These are phyloP conservation scores for Wickerhamiella musiphila DNA, from an alignment of 805 yeast genomes.

Conservation along the genomic window DNA sequence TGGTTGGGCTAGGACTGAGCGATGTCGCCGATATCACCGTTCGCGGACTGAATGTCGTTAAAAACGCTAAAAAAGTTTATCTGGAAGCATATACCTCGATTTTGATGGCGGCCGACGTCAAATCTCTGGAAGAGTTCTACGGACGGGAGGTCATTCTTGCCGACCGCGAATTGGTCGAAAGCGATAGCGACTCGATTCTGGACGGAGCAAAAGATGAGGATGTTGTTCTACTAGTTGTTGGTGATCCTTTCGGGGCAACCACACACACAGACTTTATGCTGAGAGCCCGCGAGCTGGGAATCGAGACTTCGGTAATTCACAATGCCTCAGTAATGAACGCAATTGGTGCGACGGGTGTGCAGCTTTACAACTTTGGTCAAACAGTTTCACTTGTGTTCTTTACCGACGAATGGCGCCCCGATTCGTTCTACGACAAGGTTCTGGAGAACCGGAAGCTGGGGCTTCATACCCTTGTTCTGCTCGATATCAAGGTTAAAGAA, in stretches of 20 bases:
- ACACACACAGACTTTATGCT: slow-evolving; percentile 90
- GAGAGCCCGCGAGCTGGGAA: slow-evolving; percentile 72
- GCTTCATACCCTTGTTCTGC: slow-evolving; percentile 68
- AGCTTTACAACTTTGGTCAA: slow-evolving; percentile 88
- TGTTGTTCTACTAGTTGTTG: slow-evolving; percentile 88
- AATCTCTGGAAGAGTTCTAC: slow-evolving; percentile 60
- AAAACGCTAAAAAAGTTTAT: slow-evolving; percentile 74
- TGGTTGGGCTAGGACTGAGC: slow-evolving; percentile 83
- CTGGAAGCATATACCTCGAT: slow-evolving; percentile 92
- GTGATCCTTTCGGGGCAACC: slow-evolving; percentile 96
- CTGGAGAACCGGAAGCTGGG: slow-evolving; percentile 84
- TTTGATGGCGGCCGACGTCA: slow-evolving; percentile 76
- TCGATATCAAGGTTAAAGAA: slow-evolving; percentile 93
- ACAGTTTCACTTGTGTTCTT: slow-evolving; percentile 93
- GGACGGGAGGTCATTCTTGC: slow-evolving; percentile 77
- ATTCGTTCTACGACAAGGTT: slow-evolving; percentile 77
- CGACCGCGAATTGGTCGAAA: slow-evolving; percentile 86
- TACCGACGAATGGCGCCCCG: slow-evolving; percentile 93
- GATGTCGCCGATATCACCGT: slow-evolving; percentile 84
- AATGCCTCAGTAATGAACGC: slow-evolving; percentile 98
- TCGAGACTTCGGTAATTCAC: slow-evolving; percentile 68
- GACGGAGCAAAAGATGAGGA: slow-evolving; percentile 64
- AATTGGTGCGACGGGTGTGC: slow-evolving; percentile 94
- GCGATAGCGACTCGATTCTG: slow-evolving; percentile 69
- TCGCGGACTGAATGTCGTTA: slow-evolving; percentile 76